Evolutionary conservation across 1,284 basidiomycete species (phyloP).

Genomic region (Blastosporella zonata): DNA sequence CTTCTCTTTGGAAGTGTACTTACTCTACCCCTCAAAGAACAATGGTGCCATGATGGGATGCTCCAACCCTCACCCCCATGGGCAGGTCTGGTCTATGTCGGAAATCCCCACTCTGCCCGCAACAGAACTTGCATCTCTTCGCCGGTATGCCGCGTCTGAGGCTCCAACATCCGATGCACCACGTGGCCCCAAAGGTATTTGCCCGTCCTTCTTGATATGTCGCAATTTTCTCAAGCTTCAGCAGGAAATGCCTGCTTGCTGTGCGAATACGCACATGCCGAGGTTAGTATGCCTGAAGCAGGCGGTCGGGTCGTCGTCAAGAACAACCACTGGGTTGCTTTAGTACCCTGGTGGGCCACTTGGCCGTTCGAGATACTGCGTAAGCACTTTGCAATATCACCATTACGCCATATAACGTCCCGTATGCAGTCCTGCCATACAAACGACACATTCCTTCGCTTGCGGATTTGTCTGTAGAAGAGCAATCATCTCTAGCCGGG

Average conservation of each 20-base stretch:
- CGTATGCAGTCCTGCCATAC: constrained; percentile 67
- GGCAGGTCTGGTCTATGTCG: constrained; percentile 87
- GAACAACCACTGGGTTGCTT: constrained; percentile 80
- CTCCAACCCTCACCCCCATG: constrained; percentile 94
- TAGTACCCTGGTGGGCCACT: constrained; percentile 95
- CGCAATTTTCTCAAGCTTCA: neutral
- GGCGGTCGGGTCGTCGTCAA: constrained; percentile 68
- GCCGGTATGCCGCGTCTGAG: constrained; percentile 47
- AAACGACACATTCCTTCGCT: constrained; percentile 76
- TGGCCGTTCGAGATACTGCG: constrained; percentile 93
- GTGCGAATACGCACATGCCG: constrained; percentile 81
- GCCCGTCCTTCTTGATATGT: neutral
- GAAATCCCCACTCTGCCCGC: constrained; percentile 71
- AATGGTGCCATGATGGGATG: constrained; percentile 97
- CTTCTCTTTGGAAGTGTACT: neutral
- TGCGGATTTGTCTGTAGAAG: constrained; percentile 54
- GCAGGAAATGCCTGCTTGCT: constrained; percentile 67
- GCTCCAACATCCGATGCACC: constrained; percentile 45
- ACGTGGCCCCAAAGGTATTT: constrained; percentile 48
- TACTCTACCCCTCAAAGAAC: constrained; percentile 52
- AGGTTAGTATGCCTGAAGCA: constrained; percentile 45
- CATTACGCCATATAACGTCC: neutral
- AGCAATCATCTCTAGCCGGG: constrained; percentile 64
- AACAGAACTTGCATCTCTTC: constrained; percentile 61
- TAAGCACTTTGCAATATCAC: constrained; percentile 30